These are phyloP conservation scores for Flaveria sonorensis DNA, from an alignment of 129 eudicot species.

Conservation along the genomic window DNA sequence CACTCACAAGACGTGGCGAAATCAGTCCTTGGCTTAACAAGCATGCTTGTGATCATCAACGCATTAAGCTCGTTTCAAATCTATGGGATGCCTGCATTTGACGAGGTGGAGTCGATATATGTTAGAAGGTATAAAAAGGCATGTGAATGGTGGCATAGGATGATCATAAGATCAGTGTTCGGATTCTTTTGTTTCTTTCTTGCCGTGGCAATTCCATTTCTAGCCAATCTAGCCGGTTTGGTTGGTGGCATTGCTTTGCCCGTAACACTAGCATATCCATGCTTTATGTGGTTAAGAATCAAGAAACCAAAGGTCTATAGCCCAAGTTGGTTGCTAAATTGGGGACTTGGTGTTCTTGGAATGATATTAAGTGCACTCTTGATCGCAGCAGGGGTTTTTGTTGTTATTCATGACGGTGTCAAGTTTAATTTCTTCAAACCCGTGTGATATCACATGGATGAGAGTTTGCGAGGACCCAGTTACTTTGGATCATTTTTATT, in stretches of 20 bases:
- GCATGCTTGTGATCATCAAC: slow-evolving; percentile 3
- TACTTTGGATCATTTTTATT: not conserved
- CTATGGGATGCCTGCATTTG: slow-evolving; percentile 3
- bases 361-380: slow-evolving; percentile 6
- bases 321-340: slow-evolving; percentile 2
- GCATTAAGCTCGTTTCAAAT: slow-evolving; percentile 5
- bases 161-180: not conserved
- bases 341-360: slow-evolving; percentile 4
- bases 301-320: slow-evolving; percentile 14
- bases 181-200: slow-evolving; percentile 4
- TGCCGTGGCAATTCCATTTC: not conserved
- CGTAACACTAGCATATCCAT: slow-evolving; percentile 4
- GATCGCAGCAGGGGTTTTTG: not conserved
- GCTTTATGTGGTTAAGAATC: slow-evolving; percentile 11
- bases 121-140: slow-evolving; percentile 1
- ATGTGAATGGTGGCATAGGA: slow-evolving; percentile 7
- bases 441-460: not conserved
- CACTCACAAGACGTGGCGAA: slow-evolving; percentile 17
- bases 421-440: slow-evolving; percentile 11
- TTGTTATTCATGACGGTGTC: slow-evolving; percentile 5
- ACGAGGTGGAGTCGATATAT: not conserved
- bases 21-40: not conserved
- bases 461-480: not conserved
- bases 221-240: slow-evolving; percentile 16
- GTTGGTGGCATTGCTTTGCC: slow-evolving; percentile 12